Percentiles rank a stretch among this genome's conserved stretches.
Conservation (phyloP, 371 early-diverging fungal species). For the Dichotomocladium elegans region DNA sequence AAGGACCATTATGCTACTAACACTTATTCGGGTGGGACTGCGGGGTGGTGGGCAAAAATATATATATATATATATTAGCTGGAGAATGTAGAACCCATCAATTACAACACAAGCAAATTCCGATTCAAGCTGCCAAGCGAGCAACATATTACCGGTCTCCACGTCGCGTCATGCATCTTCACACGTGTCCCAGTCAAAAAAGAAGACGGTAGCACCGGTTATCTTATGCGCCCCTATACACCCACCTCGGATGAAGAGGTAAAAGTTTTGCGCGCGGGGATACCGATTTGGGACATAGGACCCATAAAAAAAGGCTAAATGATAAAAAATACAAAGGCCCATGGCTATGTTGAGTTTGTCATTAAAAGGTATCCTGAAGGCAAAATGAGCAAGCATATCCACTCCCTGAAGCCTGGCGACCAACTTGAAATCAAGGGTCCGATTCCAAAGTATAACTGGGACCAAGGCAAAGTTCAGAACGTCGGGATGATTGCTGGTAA, state of each 20-base stretch:
- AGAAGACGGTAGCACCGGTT: constrained; percentile 55
- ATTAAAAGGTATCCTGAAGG: constrained; percentile 78
- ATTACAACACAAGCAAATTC: constrained; percentile 77
- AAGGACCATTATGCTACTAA: neutral
- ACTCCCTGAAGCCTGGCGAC: constrained; percentile 79
- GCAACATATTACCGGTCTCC: constrained; percentile 63
- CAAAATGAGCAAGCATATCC: constrained; percentile 76
- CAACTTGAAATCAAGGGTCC: constrained; percentile 89
- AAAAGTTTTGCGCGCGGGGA: too few relatives aligned
- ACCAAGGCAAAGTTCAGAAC: constrained; percentile 67
- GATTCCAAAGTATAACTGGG: constrained; percentile 78
- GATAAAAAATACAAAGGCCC: constrained; percentile 20
- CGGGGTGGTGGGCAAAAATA: too few relatives aligned
- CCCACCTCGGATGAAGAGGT: constrained; percentile 72
- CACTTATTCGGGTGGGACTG: too few relatives aligned
- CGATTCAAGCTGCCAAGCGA: constrained; percentile 76
- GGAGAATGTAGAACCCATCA: constrained; percentile 54
- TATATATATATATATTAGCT: constrained; percentile 37
- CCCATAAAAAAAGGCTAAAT: neutral
- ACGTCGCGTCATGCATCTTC: constrained; percentile 79
- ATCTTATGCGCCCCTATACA: constrained; percentile 88
- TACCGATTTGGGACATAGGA: too few relatives aligned
- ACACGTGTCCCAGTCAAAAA: constrained; percentile 64
- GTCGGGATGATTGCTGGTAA: constrained; percentile 76
- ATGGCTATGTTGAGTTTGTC: constrained; percentile 83